Percentiles rank a stretch among this genome's conserved stretches.
Conservation (phyloP, 2,329 filamentous ascomycete species). For the Lecanicillium sp. region DNA sequence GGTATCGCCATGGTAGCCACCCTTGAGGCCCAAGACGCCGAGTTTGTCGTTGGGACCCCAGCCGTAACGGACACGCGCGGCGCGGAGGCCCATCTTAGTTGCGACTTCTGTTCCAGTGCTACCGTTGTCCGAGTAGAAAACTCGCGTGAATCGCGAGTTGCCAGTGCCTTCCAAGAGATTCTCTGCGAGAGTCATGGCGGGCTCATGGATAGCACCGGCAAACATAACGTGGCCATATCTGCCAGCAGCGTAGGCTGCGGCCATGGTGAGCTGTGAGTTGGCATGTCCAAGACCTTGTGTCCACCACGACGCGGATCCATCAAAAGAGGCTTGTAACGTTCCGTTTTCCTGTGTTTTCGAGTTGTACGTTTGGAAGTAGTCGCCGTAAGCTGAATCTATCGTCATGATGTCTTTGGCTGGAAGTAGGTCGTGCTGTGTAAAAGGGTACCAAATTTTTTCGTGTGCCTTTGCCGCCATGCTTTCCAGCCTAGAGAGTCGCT, state of each 20-base stretch:
- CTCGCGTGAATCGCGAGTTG: conserved; percentile 61
- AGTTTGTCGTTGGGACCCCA: conserved; percentile 56
- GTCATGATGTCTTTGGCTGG: conserved; percentile 57
- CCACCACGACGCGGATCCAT: conserved; percentile 88
- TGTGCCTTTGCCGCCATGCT: conserved; percentile 57
- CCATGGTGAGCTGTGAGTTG: conserved; percentile 63
- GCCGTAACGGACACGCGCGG: conserved; percentile 58
- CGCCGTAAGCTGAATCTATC: conserved; percentile 75
- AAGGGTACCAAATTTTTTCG: conserved; percentile 74
- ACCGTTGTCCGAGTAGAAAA: conserved; percentile 80
- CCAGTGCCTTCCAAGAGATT: conserved; percentile 51
- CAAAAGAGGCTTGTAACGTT: conserved; percentile 62
- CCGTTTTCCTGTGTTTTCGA: conserved; percentile 16
- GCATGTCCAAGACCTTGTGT: conserved; percentile 81
- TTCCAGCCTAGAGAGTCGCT: conserved; percentile 53
- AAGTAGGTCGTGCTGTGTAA: conserved; percentile 70
- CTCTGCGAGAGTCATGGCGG: conserved; percentile 64
- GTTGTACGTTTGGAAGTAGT: conserved; percentile 62
- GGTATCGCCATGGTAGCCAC: conserved; percentile 81
- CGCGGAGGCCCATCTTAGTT: conserved; percentile 76
- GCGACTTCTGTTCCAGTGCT: conserved; percentile 81
- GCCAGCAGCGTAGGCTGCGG: conserved; percentile 74
- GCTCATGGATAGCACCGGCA: conserved; percentile 71
- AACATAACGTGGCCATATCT: conserved; percentile 89
- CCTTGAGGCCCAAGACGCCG: conserved; percentile 67